Conservation (phyloP, 2,329 filamentous ascomycete genomes). For the Monosporascus ibericus region DNA sequence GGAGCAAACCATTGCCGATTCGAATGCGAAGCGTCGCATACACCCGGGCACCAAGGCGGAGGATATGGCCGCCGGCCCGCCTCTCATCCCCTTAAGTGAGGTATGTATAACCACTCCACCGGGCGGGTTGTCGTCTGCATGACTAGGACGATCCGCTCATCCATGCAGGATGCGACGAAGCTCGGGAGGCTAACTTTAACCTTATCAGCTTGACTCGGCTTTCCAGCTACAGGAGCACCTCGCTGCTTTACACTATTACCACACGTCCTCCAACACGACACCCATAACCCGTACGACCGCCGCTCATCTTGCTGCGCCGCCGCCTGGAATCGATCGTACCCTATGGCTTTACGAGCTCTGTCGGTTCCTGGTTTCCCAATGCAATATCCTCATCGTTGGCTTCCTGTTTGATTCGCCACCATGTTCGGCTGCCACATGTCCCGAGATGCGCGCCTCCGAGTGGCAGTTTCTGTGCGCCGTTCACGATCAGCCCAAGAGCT, state of each 20-base stretch:
- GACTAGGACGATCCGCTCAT: no score
- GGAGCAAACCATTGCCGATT: slow-evolving; percentile 59
- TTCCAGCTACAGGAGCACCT: slow-evolving; percentile 98
- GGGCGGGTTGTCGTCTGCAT: background rate
- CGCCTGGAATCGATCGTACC: slow-evolving; percentile 73
- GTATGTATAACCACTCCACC: slow-evolving; percentile 39
- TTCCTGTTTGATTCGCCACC: slow-evolving; percentile 88
- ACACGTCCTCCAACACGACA: slow-evolving; percentile 60
- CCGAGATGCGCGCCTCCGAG: slow-evolving; percentile 96
- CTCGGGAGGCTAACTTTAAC: background rate
- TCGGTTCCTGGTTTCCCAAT: slow-evolving; percentile 90
- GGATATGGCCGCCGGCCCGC: slow-evolving; percentile 89
- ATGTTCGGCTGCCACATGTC: slow-evolving; percentile 83
- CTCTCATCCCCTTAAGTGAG: slow-evolving; percentile 77
- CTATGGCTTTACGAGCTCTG: slow-evolving; percentile 98
- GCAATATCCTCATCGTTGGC: slow-evolving; percentile 85
- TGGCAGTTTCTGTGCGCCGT: slow-evolving; percentile 99
- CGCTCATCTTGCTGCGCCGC: slow-evolving; percentile 69
- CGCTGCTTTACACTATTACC: slow-evolving; percentile 80
- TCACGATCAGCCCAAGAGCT: slow-evolving; percentile 92
- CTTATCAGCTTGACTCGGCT: slow-evolving; percentile 77
- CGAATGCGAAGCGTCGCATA: slow-evolving; percentile 76
- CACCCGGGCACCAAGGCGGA: slow-evolving; percentile 86
- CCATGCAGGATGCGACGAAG: no score
- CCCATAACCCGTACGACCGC: slow-evolving; percentile 75